Conservation (phyloP, 306 rosid genomes). For the Glycine latifolia region DNA sequence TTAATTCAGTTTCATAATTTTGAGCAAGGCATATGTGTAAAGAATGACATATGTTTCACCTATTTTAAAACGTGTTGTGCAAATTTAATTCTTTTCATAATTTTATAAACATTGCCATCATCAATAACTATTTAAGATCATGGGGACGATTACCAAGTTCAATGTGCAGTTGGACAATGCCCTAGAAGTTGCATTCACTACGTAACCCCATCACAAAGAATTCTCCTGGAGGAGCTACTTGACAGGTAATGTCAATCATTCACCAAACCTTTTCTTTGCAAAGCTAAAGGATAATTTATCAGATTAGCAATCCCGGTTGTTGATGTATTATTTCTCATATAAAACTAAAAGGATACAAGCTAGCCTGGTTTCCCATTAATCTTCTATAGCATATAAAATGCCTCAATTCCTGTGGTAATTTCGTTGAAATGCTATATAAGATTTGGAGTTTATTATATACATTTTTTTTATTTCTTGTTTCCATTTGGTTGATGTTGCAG, state of each 20-base stretch:
- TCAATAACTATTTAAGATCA: slow-evolving; percentile 1
- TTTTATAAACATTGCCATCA: too few relatives aligned
- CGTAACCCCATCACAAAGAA: slow-evolving; percentile 89
- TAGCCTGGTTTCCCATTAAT: slow-evolving; percentile 15
- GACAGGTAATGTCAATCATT: slow-evolving; percentile 55
- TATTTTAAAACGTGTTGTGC: too few relatives aligned
- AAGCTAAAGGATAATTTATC: too few relatives aligned
- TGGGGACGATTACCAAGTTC: slow-evolving; percentile 82
- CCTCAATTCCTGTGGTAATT: background rate
- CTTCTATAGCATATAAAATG: slow-evolving; percentile 4
- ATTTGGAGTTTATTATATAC: slow-evolving; percentile 4
- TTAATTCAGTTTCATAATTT: too few relatives aligned
- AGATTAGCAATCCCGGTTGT: background rate
- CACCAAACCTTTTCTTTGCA: too few relatives aligned
- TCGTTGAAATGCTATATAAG: too few relatives aligned
- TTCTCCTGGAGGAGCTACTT: slow-evolving; percentile 84
- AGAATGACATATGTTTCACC: too few relatives aligned
- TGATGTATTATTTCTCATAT: background rate
- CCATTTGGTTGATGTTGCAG: slow-evolving; percentile 58
- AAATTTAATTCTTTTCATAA: too few relatives aligned
- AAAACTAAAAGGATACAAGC: background rate
- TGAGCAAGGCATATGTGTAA: too few relatives aligned
- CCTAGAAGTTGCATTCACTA: slow-evolving; percentile 93
- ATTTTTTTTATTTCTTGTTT: slow-evolving; percentile 12
- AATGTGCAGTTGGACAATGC: slow-evolving; percentile 88